These are phyloP conservation scores for Metschnikowia shivogae DNA, from an alignment of 805 yeast genomes.

Conservation along the genomic window DNA sequence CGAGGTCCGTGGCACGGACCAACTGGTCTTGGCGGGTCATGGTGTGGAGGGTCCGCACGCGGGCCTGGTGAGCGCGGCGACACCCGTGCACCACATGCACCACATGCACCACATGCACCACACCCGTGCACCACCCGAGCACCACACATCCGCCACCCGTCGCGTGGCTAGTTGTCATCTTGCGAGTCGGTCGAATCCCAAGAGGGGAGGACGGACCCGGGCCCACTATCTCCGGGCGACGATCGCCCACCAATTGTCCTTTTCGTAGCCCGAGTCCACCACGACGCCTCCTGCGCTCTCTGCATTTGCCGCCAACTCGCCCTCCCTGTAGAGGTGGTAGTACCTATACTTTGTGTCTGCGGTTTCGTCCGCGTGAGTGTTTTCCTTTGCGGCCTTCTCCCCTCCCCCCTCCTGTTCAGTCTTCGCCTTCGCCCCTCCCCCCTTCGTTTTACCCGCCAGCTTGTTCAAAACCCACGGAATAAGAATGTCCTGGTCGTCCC, in stretches of 20 bases:
- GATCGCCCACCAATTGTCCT: slow-evolving; percentile 86
- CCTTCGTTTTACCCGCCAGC: slow-evolving; percentile 35
- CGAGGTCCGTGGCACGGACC: slow-evolving; percentile 59
- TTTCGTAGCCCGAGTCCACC: slow-evolving; percentile 77
- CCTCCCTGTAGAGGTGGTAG: slow-evolving; percentile 81
- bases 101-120: background rate
- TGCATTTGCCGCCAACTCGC: slow-evolving; percentile 77
- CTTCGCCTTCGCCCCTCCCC: no score
- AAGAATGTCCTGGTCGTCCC: slow-evolving; percentile 87
- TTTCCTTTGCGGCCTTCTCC: background rate
- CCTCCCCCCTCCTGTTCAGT: slow-evolving; percentile 7
- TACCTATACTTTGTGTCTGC: slow-evolving; percentile 69
- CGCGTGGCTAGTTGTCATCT: no score
- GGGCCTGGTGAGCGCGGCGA: background rate
- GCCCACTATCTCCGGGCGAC: slow-evolving; percentile 10
- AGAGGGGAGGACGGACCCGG: no score
- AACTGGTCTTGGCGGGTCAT: slow-evolving; percentile 33
- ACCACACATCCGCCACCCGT: no score
- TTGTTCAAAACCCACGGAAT: slow-evolving; percentile 90
- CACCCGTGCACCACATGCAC: background rate
- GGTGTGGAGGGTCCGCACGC: background rate
- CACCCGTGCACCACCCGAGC: no score
- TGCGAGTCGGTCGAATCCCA: no score
- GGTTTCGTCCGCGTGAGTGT: slow-evolving; percentile 20
- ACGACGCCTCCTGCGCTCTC: slow-evolving; percentile 64